These are phyloP conservation scores for Geotrichum histeridarum DNA, from an alignment of 1,139 yeast species.

Conservation along the genomic window DNA sequence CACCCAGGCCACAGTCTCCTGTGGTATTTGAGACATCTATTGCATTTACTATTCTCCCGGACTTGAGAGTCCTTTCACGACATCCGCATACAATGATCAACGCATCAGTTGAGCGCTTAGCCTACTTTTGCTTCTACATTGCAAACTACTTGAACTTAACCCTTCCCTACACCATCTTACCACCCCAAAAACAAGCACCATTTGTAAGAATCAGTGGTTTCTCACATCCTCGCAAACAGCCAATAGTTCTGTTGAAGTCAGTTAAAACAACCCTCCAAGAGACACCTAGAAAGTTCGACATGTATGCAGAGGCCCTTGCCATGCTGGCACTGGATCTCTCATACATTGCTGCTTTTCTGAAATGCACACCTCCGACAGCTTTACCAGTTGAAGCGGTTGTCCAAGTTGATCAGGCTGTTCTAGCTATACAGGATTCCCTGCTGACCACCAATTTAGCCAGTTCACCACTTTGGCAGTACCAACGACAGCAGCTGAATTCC, in stretches of 20 bases:
- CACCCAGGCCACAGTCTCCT: conserved; percentile 35
- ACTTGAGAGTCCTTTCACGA: conserved; percentile 31
- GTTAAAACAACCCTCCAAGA: conserved; percentile 20
- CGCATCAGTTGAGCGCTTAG: conserved; percentile 35
- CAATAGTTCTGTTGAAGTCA: conserved; percentile 8
- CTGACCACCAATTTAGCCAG: background rate
- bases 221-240: background rate
- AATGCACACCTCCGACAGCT: conserved; percentile 7
- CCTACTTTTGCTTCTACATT: conserved; percentile 30
- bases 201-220: conserved; percentile 23
- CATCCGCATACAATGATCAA: conserved; percentile 32
- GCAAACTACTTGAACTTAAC: conserved; percentile 35
- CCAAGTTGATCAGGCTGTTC: conserved; percentile 11
- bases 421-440: conserved; percentile 3
- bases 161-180: conserved; percentile 33
- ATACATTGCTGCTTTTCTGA: conserved; percentile 27
- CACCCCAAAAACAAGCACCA: conserved; percentile 31
- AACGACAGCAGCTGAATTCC: background rate
- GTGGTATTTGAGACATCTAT: conserved; percentile 39
- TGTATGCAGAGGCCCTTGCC: conserved; percentile 33
- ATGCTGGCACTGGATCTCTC: conserved; percentile 36
- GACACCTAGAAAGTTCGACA: conserved; percentile 32
- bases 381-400: background rate
- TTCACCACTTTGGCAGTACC: conserved; percentile 1
- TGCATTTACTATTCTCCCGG: conserved; percentile 33